These are phyloP conservation scores for Boletus tylopilopsis DNA, from an alignment of 768 basidiomycete genomes.

Conservation along the genomic window DNA sequence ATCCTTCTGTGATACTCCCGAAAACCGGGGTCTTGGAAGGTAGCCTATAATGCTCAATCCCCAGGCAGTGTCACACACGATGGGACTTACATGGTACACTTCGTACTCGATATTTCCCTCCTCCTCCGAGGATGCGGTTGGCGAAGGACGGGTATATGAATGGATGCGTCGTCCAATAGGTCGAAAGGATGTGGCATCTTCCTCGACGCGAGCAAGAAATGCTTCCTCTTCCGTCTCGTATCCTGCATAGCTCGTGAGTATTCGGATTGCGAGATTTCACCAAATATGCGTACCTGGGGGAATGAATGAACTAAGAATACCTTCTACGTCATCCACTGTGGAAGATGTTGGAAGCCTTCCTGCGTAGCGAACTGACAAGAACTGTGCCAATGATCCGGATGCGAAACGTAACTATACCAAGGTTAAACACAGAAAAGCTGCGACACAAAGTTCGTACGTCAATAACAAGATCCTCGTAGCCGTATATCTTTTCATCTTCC, in stretches of 20 bases:
- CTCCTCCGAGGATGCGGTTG: slow-evolving; percentile 40
- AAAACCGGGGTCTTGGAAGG: slow-evolving; percentile 84
- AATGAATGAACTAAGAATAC: slow-evolving; percentile 70
- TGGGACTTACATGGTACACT: slow-evolving; percentile 72
- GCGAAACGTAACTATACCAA: slow-evolving; percentile 68
- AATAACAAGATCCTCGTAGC: slow-evolving; percentile 80
- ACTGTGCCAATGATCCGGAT: slow-evolving; percentile 81
- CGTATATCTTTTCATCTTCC: slow-evolving; percentile 95
- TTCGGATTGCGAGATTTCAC: background rate
- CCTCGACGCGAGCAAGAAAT: slow-evolving; percentile 69
- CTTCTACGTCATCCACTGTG: slow-evolving; percentile 86
- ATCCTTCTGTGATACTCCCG: slow-evolving; percentile 86
- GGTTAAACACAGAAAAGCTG: slow-evolving; percentile 2
- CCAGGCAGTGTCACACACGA: background rate
- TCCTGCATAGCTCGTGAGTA: slow-evolving; percentile 36
- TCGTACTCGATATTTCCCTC: slow-evolving; percentile 72
- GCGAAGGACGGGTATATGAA: slow-evolving; percentile 65
- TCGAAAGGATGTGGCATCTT: slow-evolving; percentile 73
- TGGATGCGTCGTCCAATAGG: slow-evolving; percentile 75
- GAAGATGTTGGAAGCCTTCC: slow-evolving; percentile 60
- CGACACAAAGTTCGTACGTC: slow-evolving; percentile 53
- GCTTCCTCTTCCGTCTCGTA: slow-evolving; percentile 64
- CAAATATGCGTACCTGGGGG: slow-evolving; percentile 50
- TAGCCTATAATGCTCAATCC: slow-evolving; percentile 48
- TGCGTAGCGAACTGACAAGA: slow-evolving; percentile 64